Base-by-base conservation (phyloP, 2,329 filamentous ascomycete genomes). In the Diaporthe capsici region DNA sequence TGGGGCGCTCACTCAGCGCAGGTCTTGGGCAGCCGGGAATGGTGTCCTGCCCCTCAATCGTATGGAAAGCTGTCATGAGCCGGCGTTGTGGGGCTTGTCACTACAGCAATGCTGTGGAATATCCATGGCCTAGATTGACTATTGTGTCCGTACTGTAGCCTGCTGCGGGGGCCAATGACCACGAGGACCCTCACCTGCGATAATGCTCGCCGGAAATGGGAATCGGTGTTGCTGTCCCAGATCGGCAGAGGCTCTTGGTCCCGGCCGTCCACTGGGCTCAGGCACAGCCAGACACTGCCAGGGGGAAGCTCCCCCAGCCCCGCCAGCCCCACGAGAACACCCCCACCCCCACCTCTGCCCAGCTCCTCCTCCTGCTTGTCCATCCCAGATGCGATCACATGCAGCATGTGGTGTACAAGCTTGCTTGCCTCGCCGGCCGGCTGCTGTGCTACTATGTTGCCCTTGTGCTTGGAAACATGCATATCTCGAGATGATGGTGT, bases 161-260 rank as follows among this genome's bases (percentile, higher is more conserved):
- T 2, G 63, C 12, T 22, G 28, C 42, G 20, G 22, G 22, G 63
- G 28, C n/a, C 9, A 28, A 61, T 68, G 63, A 68, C 63, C 22
- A 55, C 28, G 13, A 4, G 34, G 65, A 55, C 49, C 65, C 49
- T 70, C 49, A 55, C 13, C 63, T 70, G 65, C 65, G n/a, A 55
- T n/a, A 70, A 70, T 70, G 10, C 10, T 70, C 65, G 65, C 34
- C 49, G 49, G 13, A 70, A 70, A 70, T 70, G 65, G 65, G 65
- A 70, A 70, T 70, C 65, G 65, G 49, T 28, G 49, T 55, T 55
- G 65, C 65, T 55, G 65, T 70, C 49, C 34, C 65, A 70, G 65
- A 70, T 70, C 65, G 65, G 65, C 65, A 70, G 47, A 55, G 65
- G 49, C 65, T 70, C 65, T 70, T 49, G 42, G 42, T 49, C 25